Conservation (phyloP, 2,329 filamentous ascomycete species). For the Hypoxylon sp. region DNA sequence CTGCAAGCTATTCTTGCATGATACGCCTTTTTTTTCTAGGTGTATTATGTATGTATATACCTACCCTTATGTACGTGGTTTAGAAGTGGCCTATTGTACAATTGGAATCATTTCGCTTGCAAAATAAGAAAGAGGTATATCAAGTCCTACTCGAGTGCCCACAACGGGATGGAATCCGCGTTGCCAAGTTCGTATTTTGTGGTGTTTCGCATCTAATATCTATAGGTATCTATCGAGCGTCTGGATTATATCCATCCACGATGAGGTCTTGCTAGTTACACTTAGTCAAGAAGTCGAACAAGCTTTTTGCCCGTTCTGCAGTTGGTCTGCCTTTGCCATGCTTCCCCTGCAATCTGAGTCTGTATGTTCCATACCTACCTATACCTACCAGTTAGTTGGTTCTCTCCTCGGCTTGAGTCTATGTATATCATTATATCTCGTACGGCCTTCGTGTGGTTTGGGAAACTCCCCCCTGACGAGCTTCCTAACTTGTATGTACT, state of each 20-base stretch:
- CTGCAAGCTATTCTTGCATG: slow-evolving; percentile 29
- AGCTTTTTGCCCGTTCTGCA: slow-evolving; percentile 9
- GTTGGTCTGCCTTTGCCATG: neutral
- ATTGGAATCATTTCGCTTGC: slow-evolving; percentile 16
- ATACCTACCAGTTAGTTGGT: slow-evolving; percentile 13
- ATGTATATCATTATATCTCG: slow-evolving; percentile 12
- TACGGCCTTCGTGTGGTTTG: neutral
- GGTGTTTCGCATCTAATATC: neutral
- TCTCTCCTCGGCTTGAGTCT: slow-evolving; percentile 2
- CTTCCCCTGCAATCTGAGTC: slow-evolving; percentile 2
- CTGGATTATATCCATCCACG: neutral
- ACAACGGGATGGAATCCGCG: neutral
- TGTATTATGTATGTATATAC: slow-evolving; percentile 3
- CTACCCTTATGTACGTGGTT: slow-evolving; percentile 3
- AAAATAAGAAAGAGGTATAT: neutral
- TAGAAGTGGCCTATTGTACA: slow-evolving; percentile 21
- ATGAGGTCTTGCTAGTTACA: neutral
- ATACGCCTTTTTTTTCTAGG: slow-evolving; percentile 19
- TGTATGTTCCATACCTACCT: too few relatives aligned
- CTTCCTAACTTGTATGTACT: neutral
- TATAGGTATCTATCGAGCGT: neutral
- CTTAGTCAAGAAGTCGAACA: neutral
- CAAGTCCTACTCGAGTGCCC: slow-evolving; percentile 4
- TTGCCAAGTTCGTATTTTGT: slow-evolving; percentile 1
- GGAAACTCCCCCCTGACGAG: neutral